phyloP scores from a whole-genome alignment of 805 yeast species.

The Lipomyces yamanashiensis region DNA sequence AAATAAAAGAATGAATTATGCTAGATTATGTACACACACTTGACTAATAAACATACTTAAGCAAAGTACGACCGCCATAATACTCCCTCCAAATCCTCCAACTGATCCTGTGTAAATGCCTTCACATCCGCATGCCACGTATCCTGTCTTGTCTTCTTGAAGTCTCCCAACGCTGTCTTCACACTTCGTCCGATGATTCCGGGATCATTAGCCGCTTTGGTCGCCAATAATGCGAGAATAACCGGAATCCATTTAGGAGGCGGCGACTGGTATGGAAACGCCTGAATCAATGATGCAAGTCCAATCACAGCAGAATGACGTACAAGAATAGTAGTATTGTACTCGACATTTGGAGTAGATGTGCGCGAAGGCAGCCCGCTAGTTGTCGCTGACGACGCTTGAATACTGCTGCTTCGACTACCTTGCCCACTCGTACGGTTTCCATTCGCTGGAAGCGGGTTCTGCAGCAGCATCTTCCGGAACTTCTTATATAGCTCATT shows the following conservation, averaged over 20 bases:
- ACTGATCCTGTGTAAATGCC: constrained; percentile 73
- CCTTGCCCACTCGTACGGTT: constrained; percentile 35
- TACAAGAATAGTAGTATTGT: constrained; percentile 48
- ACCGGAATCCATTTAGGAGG: constrained; percentile 89
- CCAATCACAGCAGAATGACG: constrained; percentile 90
- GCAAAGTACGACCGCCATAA: constrained; percentile 91
- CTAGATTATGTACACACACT: background rate
- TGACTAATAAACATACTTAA: constrained; percentile 42
- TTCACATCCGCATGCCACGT: constrained; percentile 92
- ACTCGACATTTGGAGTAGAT: constrained; percentile 27
- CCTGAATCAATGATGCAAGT: constrained; percentile 82
- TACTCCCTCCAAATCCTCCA: constrained; percentile 93
- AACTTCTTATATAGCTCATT: constrained; percentile 52
- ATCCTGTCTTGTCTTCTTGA: constrained; percentile 90
- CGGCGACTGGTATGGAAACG: constrained; percentile 89
- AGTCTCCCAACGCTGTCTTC: constrained; percentile 76
- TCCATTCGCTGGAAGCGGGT: constrained; percentile 34
- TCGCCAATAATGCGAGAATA: constrained; percentile 69
- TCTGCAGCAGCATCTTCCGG: constrained; percentile 50
- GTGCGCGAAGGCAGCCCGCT: constrained; percentile 15
- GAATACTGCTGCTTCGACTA: constrained; percentile 40
- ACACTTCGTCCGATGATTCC: constrained; percentile 86
- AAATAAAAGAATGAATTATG: background rate
- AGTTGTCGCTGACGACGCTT: constrained; percentile 19
- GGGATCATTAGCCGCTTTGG: constrained; percentile 68